phyloP scores from a whole-genome alignment of 805 yeast genomes.

The Myxozyma geophila region DNA sequence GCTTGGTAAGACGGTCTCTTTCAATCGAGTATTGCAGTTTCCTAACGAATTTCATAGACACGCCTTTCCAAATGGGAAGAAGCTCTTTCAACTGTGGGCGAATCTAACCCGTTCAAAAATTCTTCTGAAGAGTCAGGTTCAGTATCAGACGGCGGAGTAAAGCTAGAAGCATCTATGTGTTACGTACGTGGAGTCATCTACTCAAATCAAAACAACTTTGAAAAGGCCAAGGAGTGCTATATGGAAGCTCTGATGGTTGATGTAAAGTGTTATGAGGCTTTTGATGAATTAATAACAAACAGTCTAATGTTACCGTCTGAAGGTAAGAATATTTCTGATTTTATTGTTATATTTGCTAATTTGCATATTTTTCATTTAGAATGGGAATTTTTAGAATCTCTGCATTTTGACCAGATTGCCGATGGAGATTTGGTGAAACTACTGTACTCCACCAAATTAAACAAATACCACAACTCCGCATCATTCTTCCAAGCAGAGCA shows the following conservation, averaged over 20 bases:
- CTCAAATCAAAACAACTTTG: slow-evolving; percentile 81
- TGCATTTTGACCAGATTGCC: slow-evolving; percentile 70
- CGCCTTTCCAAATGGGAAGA: slow-evolving; percentile 82
- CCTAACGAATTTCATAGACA: slow-evolving; percentile 41
- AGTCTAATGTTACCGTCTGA: slow-evolving; percentile 80
- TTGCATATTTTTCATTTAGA: slow-evolving; percentile 47
- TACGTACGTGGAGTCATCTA: slow-evolving; percentile 82
- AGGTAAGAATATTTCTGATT: slow-evolving; percentile 33
- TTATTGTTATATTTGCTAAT: not conserved
- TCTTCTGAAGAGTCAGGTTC: not conserved
- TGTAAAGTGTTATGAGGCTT: slow-evolving; percentile 92
- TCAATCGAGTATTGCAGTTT: not conserved
- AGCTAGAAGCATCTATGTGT: slow-evolving; percentile 84
- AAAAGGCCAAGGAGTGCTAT: slow-evolving; percentile 81
- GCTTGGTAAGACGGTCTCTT: slow-evolving; percentile 48
- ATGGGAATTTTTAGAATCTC: slow-evolving; percentile 70
- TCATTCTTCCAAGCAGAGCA: slow-evolving; percentile 68
- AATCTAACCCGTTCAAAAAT: slow-evolving; percentile 69
- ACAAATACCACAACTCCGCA: slow-evolving; percentile 65
- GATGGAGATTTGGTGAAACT: slow-evolving; percentile 79
- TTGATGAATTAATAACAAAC: slow-evolving; percentile 72
- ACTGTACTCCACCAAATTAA: slow-evolving; percentile 74
- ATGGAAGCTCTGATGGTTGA: slow-evolving; percentile 86
- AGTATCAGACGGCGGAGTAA: slow-evolving; percentile 78
- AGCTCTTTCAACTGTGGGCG: slow-evolving; percentile 85